Conservation (phyloP, 1,284 basidiomycete species). For the Abortiporus biennis region DNA sequence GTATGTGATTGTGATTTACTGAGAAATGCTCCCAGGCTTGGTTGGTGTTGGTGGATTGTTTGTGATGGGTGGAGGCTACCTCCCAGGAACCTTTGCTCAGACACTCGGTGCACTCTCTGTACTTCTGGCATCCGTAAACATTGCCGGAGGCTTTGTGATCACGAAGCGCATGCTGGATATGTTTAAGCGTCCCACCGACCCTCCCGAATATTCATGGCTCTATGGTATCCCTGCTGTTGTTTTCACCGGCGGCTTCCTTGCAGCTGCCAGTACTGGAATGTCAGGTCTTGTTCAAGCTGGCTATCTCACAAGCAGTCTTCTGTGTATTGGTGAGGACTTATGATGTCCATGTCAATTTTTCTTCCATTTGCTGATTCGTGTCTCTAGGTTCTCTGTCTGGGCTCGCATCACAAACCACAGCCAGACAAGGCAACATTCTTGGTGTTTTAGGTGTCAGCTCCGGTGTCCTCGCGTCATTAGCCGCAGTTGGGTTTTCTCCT, state of each 20-base stretch:
- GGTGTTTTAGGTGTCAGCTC: slow-evolving; percentile 79
- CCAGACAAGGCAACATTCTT: slow-evolving; percentile 77
- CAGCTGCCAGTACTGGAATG: slow-evolving; percentile 76
- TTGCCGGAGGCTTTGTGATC: slow-evolving; percentile 79
- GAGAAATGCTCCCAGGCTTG: slow-evolving; percentile 39
- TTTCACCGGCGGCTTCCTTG: slow-evolving; percentile 76
- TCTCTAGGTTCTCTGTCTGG: slow-evolving; percentile 63
- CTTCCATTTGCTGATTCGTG: not conserved
- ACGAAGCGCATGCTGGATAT: slow-evolving; percentile 87
- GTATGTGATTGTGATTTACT: not conserved
- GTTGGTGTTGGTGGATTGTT: slow-evolving; percentile 83
- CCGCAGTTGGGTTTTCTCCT: slow-evolving; percentile 74
- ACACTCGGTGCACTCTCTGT: slow-evolving; percentile 73
- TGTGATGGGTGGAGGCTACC: slow-evolving; percentile 80
- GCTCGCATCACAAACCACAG: slow-evolving; percentile 69
- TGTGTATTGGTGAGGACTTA: slow-evolving; percentile 65
- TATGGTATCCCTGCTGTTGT: slow-evolving; percentile 73
- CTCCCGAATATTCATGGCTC: slow-evolving; percentile 80
- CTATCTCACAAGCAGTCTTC: slow-evolving; percentile 73
- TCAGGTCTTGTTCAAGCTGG: slow-evolving; percentile 83
- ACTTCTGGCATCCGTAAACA: slow-evolving; percentile 78
- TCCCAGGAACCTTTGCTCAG: slow-evolving; percentile 79
- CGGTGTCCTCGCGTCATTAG: slow-evolving; percentile 73
- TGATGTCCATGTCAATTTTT: too few relatives aligned
- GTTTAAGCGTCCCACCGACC: slow-evolving; percentile 84